Evolutionary conservation across 345 rosid genomes (phyloP).

Genomic region (Eucalyptus polybractea): DNA sequence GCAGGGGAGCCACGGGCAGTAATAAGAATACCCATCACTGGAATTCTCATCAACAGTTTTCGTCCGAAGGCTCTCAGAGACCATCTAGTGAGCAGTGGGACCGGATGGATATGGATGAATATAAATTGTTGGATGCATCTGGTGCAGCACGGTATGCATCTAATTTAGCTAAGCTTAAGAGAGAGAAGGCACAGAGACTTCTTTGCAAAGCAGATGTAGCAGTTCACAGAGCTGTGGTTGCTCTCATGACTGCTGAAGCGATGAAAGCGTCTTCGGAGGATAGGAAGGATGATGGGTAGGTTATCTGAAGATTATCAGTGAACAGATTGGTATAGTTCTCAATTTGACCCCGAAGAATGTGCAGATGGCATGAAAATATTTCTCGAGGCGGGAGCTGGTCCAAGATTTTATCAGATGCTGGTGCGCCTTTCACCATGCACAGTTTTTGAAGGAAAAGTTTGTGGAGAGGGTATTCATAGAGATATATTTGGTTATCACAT

Average conservation of each 20-base stretch:
- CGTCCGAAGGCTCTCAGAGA: constrained; percentile 15
- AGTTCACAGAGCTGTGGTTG: constrained; percentile 82
- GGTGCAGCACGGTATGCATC: constrained; percentile 67
- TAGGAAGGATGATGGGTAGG: constrained; percentile 23
- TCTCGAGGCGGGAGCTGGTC: background rate
- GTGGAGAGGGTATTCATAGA: background rate
- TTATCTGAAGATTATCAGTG: background rate
- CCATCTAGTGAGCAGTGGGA: constrained; percentile 29
- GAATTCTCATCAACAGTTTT: background rate
- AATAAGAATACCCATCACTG: constrained; percentile 25
- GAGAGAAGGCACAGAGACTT: constrained; percentile 73
- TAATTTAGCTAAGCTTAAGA: constrained; percentile 57
- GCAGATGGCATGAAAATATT: background rate
- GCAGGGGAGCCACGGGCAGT: constrained; percentile 28
- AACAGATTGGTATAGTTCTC: background rate
- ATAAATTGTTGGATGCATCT: constrained; percentile 56
- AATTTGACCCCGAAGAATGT: background rate
- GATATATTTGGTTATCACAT: background rate
- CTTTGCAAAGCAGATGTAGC: constrained; percentile 74
- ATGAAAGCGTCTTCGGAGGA: constrained; percentile 48
- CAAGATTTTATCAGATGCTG: background rate
- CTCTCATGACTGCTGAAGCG: constrained; percentile 86
- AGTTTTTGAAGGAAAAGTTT: background rate
- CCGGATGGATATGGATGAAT: constrained; percentile 53
- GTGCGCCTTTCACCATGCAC: background rate